Base-by-base conservation (phyloP, 768 basidiomycete species). In the Crassisporium funariophilum region DNA sequence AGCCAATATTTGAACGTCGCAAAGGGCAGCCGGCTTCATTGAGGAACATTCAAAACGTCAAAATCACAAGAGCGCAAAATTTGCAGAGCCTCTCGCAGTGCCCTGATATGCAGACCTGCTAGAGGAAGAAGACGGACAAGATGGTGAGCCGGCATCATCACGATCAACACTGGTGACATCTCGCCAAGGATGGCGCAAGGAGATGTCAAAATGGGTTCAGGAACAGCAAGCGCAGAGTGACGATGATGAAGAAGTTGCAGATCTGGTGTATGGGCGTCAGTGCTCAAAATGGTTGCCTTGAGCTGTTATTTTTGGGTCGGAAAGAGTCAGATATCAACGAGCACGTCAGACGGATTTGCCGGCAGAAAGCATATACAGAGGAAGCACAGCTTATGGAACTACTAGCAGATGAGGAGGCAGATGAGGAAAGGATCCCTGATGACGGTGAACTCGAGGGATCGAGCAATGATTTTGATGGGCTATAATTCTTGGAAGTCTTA, bases 381-480 rank as follows among this genome's bases (percentile, higher is more conserved):
- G 52, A 57, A 44, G 56, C 34, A 41, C 31, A 24, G 17, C 38
- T 58, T 23, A 55, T 56, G 52, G 61, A 62, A 21, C 40, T 54
- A 16, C 23, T 64, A 10, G 61, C 55, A 7, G 59, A 62, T 12
- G 53, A 60, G 22, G 47, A 50, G 23, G 56, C 50, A 12, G 55
- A 57, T 33, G 43, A 47, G 22, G 47, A 52, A 2, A 53, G 15
- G 17, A 35, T 50, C 1, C 59, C 47, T 12, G 57, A 61, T 48
- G 59, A 61, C 46, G 53, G 59, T 24, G 57, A 53, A 36, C 38
- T 49, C 22, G 47, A 53, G 35, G 52, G 52, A 16, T 61, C 53
- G 17, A 57, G 55, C 12, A 53, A 61, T 23, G 53, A 60, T 31
- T 60, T 49, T 27, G 16, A 46, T 5, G 50, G 44, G 2, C 53